These are phyloP conservation scores for Warburgia ugandensis DNA, from an alignment of 164 flowering plant genomes.

Conservation along the genomic window DNA sequence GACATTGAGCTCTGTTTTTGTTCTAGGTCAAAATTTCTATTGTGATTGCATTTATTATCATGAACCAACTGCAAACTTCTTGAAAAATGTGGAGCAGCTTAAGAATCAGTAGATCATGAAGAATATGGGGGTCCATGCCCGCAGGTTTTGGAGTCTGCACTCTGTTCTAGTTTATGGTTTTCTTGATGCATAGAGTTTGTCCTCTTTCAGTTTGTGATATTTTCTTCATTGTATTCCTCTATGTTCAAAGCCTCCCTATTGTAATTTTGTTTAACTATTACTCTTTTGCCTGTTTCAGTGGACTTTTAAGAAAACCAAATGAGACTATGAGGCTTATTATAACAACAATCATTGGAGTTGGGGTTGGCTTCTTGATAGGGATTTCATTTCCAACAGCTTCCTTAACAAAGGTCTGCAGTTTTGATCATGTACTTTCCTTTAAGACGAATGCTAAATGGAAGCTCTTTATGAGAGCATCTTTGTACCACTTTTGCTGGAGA, in stretches of 20 bases:
- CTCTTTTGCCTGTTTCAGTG: slow-evolving; percentile 31
- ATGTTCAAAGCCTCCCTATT: too few species aligned
- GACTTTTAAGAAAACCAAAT: slow-evolving; percentile 38
- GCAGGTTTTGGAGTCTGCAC: slow-evolving; percentile 33
- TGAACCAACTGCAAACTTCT: slow-evolving; percentile 8
- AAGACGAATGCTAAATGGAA: slow-evolving; percentile 2
- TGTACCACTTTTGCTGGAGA: not conserved
- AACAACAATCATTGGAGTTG: slow-evolving; percentile 50
- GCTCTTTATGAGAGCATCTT: not conserved
- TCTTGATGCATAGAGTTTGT: not conserved
- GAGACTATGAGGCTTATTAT: slow-evolving; percentile 61
- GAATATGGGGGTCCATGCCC: slow-evolving; percentile 40
- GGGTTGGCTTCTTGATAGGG: slow-evolving; percentile 73
- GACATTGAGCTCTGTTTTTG: too few species aligned
- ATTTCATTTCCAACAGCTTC: slow-evolving; percentile 48
- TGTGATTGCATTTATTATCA: too few species aligned
- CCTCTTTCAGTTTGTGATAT: too few species aligned
- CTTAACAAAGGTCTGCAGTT: slow-evolving; percentile 41
- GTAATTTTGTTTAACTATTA: not conserved
- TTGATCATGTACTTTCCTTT: not conserved
- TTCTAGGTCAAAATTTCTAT: too few species aligned
- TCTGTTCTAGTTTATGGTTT: not conserved
- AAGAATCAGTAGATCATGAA: slow-evolving; percentile 21
- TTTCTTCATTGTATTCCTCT: not conserved
- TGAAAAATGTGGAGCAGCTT: slow-evolving; percentile 1